Percentiles rank a stretch among this genome's conserved stretches.
phyloP scores from a whole-genome alignment of 1,284 basidiomycete species.

The Ustilago vetiveriae region DNA sequence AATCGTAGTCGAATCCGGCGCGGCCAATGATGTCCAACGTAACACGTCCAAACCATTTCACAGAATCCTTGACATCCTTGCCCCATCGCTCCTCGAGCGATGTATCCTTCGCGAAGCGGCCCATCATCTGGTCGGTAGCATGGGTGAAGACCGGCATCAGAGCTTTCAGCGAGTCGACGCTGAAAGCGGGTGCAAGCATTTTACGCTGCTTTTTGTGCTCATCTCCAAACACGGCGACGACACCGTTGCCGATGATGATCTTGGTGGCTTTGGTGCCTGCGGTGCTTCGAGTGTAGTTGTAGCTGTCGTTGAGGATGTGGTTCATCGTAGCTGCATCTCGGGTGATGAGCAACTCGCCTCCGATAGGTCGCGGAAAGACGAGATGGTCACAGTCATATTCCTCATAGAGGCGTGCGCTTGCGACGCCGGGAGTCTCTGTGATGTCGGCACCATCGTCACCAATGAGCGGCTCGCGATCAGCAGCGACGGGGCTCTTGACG shows the following conservation, averaged over 20 bases:
- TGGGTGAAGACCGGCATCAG: constrained; percentile 40
- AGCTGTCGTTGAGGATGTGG: constrained; percentile 42
- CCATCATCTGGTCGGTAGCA: constrained; percentile 44
- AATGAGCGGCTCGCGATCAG: constrained; percentile 29
- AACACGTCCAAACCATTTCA: constrained; percentile 47
- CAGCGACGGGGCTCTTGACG: constrained; percentile 19
- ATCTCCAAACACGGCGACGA: constrained; percentile 43
- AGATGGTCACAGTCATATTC: constrained; percentile 31
- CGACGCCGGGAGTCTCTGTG: constrained; percentile 33
- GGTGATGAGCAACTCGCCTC: constrained; percentile 41
- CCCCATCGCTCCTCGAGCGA: constrained; percentile 39
- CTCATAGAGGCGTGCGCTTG: constrained; percentile 27
- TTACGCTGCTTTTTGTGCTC: constrained; percentile 43
- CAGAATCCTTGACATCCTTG: constrained; percentile 21
- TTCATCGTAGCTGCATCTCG: constrained; percentile 43
- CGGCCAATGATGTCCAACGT: constrained; percentile 51
- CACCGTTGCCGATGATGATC: constrained; percentile 44
- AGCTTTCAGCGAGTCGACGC: constrained; percentile 32
- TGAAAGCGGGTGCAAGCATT: constrained; percentile 44
- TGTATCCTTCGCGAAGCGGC: constrained; percentile 27
- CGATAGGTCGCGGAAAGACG: constrained; percentile 37
- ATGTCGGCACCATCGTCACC: constrained; percentile 43
- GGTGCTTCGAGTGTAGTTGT: constrained; percentile 29
- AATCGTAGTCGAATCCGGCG: constrained; percentile 52
- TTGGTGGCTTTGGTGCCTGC: constrained; percentile 49